A percentile compares a stretch with the other conserved stretches of the same genome.
Evolutionary conservation across 371 early-diverging fungal species (phyloP).

Genomic region (Lichtheimia corymbifera): DNA sequence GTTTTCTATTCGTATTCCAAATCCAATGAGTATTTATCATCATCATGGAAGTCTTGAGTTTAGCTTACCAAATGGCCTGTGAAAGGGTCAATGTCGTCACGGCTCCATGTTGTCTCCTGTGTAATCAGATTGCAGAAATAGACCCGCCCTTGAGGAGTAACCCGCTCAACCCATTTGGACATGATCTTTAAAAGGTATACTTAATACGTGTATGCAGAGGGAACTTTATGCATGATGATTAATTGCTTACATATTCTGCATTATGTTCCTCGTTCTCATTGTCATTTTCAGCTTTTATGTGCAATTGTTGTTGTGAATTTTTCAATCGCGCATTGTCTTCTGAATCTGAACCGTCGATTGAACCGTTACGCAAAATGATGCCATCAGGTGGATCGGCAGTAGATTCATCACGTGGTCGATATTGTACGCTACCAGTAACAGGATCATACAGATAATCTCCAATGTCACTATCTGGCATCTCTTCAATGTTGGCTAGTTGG

Average conservation of each 20-base stretch:
- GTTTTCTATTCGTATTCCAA: too few species aligned
- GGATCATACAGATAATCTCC: slow-evolving; percentile 13
- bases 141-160: slow-evolving; percentile 57
- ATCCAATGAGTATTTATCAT: too few species aligned
- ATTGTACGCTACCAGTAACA: slow-evolving; percentile 9
- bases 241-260: slow-evolving; percentile 1
- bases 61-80: slow-evolving; percentile 40
- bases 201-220: not conserved
- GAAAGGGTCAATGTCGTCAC: slow-evolving; percentile 37
- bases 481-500: not conserved
- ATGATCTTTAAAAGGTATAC: slow-evolving; percentile 25
- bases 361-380: slow-evolving; percentile 6
- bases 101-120: slow-evolving; percentile 73
- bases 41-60: not conserved
- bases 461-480: not conserved
- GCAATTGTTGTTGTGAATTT: not conserved
- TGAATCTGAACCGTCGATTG: slow-evolving; percentile 11
- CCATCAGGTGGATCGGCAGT: not conserved
- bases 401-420: slow-evolving; percentile 6
- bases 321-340: slow-evolving; percentile 7
- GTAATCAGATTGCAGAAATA: slow-evolving; percentile 77
- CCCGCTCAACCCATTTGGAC: slow-evolving; percentile 59
- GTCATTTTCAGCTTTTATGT: not conserved
- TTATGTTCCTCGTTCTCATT: slow-evolving; percentile 8
- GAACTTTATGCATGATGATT: not conserved